Evolutionary conservation across 768 basidiomycete species (phyloP).

Genomic region (Xerocomellus amylosporus): DNA sequence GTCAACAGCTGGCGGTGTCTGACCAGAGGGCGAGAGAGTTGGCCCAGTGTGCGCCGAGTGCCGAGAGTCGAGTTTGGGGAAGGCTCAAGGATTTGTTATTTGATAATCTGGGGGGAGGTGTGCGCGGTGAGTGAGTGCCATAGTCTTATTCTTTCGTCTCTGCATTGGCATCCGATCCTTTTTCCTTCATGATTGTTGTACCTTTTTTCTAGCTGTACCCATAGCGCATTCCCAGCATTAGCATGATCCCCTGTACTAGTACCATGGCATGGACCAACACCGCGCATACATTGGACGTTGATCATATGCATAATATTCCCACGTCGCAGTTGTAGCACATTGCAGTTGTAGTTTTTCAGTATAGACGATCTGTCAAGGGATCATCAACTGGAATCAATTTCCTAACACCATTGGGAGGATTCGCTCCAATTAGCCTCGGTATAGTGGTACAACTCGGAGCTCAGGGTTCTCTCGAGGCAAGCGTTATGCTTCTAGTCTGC

Average conservation of each 20-base stretch:
- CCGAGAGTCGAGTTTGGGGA: conserved; percentile 27
- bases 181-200: background rate
- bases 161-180: conserved; percentile 5
- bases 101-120: conserved; percentile 22
- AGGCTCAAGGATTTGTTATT: conserved; percentile 30
- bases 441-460: conserved; percentile 19
- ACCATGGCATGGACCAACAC: conserved; percentile 25
- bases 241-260: conserved; percentile 24
- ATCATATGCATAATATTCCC: conserved; percentile 17
- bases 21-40: conserved; percentile 22
- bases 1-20: conserved; percentile 22
- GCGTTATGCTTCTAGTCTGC: conserved; percentile 11
- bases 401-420: background rate
- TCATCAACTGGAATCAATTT: conserved; percentile 5
- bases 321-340: conserved; percentile 22
- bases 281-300: conserved; percentile 21
- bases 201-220: conserved; percentile 14
- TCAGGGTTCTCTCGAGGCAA: conserved; percentile 1
- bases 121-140: conserved; percentile 21
- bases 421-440: background rate
- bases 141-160: background rate
- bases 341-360: conserved; percentile 15
- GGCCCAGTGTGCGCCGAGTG: conserved; percentile 9
- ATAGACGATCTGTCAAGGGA: conserved; percentile 3
- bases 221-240: conserved; percentile 24